Evolutionary conservation across 371 early-diverging fungal genomes (phyloP), one percentile per base, ranked within the genome.

Genomic region (Mucor saturninus): DNA sequence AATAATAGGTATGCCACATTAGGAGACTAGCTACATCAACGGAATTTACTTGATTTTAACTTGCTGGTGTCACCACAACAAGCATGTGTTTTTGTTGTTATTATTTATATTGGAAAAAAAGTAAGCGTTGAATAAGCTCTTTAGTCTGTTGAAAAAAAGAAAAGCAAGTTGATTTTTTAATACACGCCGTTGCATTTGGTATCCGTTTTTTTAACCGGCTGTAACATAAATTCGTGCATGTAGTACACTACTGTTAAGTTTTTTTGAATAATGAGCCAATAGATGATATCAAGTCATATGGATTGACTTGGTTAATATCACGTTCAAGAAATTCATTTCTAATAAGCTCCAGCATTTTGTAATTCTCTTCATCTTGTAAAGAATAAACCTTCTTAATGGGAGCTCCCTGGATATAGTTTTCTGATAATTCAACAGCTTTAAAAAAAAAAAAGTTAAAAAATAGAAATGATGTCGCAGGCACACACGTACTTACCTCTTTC

Each of bases 401-500:
- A 10, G 53, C 21, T 9, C 37, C 50, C 8, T 61, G 29, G 1
- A 10, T 29, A 21, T 46, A 69, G 13, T 49, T 61, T 2, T 43
- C n/a, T 10, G 62, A 42, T 9, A 69, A 31, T 11, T 48, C 56
- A 3, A 40, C 39, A 14, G 69, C 69, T 68, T 21, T 29, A 21
- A 48, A 60, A 11, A 9, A 29, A 32, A 35, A 61, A 49, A 21
- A 46, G 9, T 21, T 14, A 6, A 46, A 46, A 46, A 46, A 46
- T 21, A 15, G 7, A 54, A 38, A 38, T 21, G 15, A 38, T 48
- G n/a, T 28, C 21, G 3, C 40, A 43, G 2, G 15, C 8, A 2
- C 4, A 5, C 14, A 13, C n/a, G 4, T 31, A 26, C 38, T 6
- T 64, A 86, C 89, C 87, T 79, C 87, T 53, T 28, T 71, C 43